Evolutionary conservation across 345 rosid genomes (phyloP).

Genomic region (Citrus medica): DNA sequence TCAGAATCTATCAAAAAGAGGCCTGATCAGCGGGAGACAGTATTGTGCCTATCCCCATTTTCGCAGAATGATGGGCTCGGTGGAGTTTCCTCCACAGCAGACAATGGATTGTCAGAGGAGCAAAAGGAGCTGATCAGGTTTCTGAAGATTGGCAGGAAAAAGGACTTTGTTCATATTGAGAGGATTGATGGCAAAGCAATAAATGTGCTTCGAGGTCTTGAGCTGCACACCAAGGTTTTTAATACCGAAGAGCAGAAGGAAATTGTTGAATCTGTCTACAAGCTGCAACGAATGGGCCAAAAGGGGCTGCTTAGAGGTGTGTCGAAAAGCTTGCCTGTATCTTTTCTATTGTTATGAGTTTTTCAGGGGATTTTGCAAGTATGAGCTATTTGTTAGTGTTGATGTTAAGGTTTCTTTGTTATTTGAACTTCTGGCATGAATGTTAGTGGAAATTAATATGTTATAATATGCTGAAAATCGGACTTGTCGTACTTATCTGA

Average conservation of each 20-base stretch:
- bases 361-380: background rate
- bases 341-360: background rate
- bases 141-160: constrained; percentile 37
- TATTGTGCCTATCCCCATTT: too few species aligned
- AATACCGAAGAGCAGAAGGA: constrained; percentile 56
- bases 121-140: constrained; percentile 32
- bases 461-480: background rate
- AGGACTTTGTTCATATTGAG: constrained; percentile 47
- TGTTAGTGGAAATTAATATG: background rate
- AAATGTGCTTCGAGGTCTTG: constrained; percentile 56
- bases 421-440: background rate
- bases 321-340: background rate
- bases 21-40: background rate
- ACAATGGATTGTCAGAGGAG: constrained; percentile 24
- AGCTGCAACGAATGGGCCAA: constrained; percentile 46
- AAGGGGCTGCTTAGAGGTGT: constrained; percentile 50
- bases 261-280: constrained; percentile 49
- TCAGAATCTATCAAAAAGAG: background rate
- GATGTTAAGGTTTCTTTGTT: background rate
- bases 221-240: constrained; percentile 52
- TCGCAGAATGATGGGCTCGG: constrained; percentile 13
- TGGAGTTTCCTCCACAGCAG: background rate
- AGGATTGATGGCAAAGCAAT: constrained; percentile 40
- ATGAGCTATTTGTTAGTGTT: background rate
- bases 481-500: background rate